Percentiles rank a stretch among this genome's conserved stretches.
phyloP scores from a whole-genome alignment of 2,329 filamentous ascomycete genomes.

The Sarocladium kiliense region DNA sequence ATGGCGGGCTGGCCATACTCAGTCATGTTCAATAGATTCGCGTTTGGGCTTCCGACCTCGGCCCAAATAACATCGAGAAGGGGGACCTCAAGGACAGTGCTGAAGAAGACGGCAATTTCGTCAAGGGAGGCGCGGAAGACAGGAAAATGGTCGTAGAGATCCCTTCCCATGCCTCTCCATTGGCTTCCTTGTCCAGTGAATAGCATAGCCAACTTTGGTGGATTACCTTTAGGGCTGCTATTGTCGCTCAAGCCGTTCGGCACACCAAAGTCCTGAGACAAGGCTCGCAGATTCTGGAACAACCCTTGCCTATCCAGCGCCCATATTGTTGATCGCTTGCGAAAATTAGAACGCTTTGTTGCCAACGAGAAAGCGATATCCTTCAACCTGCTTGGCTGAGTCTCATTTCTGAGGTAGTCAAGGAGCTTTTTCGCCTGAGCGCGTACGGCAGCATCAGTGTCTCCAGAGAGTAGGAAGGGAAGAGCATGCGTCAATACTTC shows the following conservation, averaged over 20 bases:
- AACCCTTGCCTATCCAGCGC: constrained; percentile 9
- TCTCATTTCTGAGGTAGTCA: background rate
- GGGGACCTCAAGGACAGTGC: constrained; percentile 17
- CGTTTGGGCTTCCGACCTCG: constrained; percentile 14
- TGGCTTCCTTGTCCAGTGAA: constrained; percentile 32
- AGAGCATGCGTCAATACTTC: background rate
- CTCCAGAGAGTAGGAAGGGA: constrained; percentile 10
- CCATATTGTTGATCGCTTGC: constrained; percentile 8
- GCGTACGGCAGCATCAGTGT: constrained; percentile 12
- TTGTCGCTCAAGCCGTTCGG: background rate
- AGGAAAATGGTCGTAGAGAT: constrained; percentile 18
- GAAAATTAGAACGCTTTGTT: constrained; percentile 12
- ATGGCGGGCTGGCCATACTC: constrained; percentile 27
- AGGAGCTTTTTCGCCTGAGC: constrained; percentile 13
- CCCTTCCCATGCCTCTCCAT: constrained; percentile 24
- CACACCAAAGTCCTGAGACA: background rate
- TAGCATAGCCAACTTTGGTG: constrained; percentile 21
- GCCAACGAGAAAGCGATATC: constrained; percentile 13
- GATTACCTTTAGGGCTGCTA: background rate
- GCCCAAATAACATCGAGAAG: constrained; percentile 24
- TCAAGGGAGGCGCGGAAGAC: constrained; percentile 22
- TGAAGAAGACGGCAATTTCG: constrained; percentile 15
- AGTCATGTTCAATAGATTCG: constrained; percentile 21
- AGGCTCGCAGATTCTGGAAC: constrained; percentile 3
- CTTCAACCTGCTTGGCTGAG: constrained; percentile 2